phyloP scores from a whole-genome alignment of 2,329 filamentous ascomycete genomes.

The Trichophyton simii region DNA sequence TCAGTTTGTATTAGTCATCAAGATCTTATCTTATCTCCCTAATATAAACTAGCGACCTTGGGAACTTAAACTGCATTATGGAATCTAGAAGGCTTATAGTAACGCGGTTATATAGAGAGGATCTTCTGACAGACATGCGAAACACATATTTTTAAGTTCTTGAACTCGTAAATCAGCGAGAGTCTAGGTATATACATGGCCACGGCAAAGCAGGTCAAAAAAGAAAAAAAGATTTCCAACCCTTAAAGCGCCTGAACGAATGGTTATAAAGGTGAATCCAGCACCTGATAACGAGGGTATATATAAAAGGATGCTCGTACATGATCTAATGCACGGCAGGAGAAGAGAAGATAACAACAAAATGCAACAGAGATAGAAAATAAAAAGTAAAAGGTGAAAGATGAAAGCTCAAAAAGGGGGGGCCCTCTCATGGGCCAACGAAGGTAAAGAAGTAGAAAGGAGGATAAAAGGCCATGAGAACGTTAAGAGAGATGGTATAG shows the following conservation, averaged over 20 bases:
- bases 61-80: no score
- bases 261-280: slow-evolving; percentile 2
- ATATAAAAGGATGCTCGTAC: not conserved
- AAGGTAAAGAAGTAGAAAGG: not conserved
- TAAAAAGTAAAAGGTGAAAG: no score
- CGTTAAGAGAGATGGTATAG: not conserved
- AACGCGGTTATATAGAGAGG: no score
- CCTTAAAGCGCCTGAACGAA: slow-evolving; percentile 1
- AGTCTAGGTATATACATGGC: not conserved
- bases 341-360: not conserved
- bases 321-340: not conserved
- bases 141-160: not conserved
- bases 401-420: not conserved
- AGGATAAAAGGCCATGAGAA: not conserved
- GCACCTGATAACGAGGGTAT: slow-evolving; percentile 4
- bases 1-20: no score
- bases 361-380: not conserved
- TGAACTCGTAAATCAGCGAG: not conserved
- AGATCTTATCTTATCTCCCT: no score
- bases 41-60: no score
- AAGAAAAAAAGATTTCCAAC: not conserved
- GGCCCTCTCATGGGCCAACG: not conserved
- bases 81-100: no score
- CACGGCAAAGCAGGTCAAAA: not conserved
- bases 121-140: no score